Base-by-base conservation (phyloP, 805 yeast genomes). In the Geotrichum ghanense region DNA sequence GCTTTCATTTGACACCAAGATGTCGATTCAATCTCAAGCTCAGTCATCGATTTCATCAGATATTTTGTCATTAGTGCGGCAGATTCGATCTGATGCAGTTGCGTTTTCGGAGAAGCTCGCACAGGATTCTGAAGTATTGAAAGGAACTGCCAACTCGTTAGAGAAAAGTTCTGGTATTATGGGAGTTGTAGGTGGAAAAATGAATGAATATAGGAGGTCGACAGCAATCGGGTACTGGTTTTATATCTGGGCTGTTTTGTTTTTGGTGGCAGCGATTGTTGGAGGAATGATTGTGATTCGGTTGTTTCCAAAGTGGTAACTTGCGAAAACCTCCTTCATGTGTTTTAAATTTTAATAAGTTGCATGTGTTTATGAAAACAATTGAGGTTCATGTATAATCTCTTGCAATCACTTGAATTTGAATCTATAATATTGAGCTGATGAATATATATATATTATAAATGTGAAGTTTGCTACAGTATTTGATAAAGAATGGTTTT, bases 41-140 rank as follows among this genome's bases (percentile, higher is more conserved):
- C 83, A 78, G 56, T 72, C 72, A 31, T 73, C 72, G 34, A 61
- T 78, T 14, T 56, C 77, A 25, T 60, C 58, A 23, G 81, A 78
- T 37, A 62, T 78, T 43, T 57, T 71, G 2, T 70, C 65, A 17
- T 67, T 78, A 61, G 78, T 79, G 0, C 54, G 67, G 5, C 60
- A 66, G 5, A 67, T 78, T 51, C 75, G 72, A 50, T 57, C 61
- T 22, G 72, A 76, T 17, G 81, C 81, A 1, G 51, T 66, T 24
- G 54, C 56, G 4, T 67, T 75, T 67, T 51, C 58, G 56, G 48
- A 70, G 56, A 66, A 68, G 53, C 55, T 69, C n/a, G 58, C 58
- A 22, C 46, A 54, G 19, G 72, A 68, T 49, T 50, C 49, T 9
- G 61, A 58, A 22, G 60, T 65, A 4, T 64, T 69, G 12, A 49